These are phyloP conservation scores for Litchi chinensis DNA, from an alignment of 345 rosid species.

Conservation along the genomic window DNA sequence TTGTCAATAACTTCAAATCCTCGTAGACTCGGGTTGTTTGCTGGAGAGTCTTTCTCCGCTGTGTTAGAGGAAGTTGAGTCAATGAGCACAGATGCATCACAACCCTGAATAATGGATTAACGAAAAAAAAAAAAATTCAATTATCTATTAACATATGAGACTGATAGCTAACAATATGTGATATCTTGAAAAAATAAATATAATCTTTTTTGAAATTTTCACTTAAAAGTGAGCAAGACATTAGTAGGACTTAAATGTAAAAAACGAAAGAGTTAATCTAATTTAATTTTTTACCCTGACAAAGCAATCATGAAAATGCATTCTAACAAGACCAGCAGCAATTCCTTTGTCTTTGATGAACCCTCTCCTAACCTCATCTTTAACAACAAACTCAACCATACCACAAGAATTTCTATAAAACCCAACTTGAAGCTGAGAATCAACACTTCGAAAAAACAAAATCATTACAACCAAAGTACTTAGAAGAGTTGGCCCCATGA, in stretches of 20 bases:
- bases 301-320: conserved; percentile 72
- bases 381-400: conserved; percentile 48
- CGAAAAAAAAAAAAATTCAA: too few species aligned
- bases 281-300: conserved; percentile 40
- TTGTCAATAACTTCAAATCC: conserved; percentile 57
- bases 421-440: conserved; percentile 46
- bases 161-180: too few species aligned
- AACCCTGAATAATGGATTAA: conserved; percentile 37
- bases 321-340: conserved; percentile 52
- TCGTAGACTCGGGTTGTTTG: conserved; percentile 47
- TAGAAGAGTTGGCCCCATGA: not conserved
- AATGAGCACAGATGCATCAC: conserved; percentile 55
- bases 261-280: not conserved
- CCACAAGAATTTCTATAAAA: conserved; percentile 40
- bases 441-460: conserved; percentile 23
- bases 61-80: conserved; percentile 47
- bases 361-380: conserved; percentile 40
- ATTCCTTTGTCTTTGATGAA: conserved; percentile 37
- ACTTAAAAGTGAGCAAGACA: too few species aligned
- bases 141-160: not conserved
- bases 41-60: conserved; percentile 55
- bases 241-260: too few species aligned
- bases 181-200: too few species aligned
- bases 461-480: not conserved
- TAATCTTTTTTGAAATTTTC: too few species aligned